phyloP scores from a whole-genome alignment of 139 green algal genomes.

The Picochlorum sp. region DNA sequence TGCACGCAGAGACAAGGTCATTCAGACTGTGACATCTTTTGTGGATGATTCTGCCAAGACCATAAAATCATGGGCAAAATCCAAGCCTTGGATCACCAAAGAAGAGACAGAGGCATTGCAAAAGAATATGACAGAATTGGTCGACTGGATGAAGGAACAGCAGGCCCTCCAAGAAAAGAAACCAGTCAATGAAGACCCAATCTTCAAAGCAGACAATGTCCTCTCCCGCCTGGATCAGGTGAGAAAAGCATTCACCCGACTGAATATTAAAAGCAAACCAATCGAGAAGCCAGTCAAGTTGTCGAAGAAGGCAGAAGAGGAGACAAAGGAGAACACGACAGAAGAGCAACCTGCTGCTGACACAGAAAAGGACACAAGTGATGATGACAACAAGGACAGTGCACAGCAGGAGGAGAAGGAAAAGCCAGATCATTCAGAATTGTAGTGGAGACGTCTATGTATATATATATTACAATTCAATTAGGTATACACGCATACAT shows the following conservation, averaged over 20 bases:
- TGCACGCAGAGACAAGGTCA: neutral
- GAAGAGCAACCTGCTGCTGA: neutral
- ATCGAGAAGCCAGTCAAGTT: slow-evolving; percentile 17
- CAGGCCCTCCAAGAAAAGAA: slow-evolving; percentile 50
- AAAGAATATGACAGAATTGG: slow-evolving; percentile 49
- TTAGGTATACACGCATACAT: neutral
- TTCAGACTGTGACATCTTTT: neutral
- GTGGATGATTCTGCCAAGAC: slow-evolving; percentile 15
- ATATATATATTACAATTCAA: neutral
- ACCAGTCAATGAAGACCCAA: slow-evolving; percentile 50
- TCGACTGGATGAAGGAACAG: slow-evolving; percentile 52
- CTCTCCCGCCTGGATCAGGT: neutral
- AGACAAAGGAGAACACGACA: neutral
- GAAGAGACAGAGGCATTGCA: slow-evolving; percentile 44
- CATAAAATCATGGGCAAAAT: slow-evolving; percentile 50
- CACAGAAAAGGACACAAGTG: neutral
- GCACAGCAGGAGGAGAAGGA: neutral
- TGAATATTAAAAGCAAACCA: slow-evolving; percentile 59
- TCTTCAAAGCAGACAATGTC: slow-evolving; percentile 40
- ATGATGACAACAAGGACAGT: neutral
- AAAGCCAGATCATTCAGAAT: neutral
- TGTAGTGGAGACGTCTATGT: neutral
- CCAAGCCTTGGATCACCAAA: slow-evolving; percentile 78
- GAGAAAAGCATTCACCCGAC: slow-evolving; percentile 34
- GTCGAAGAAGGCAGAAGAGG: neutral